These are phyloP conservation scores for Chionographis japonica DNA, from an alignment of 106 monocot species.

Conservation along the genomic window DNA sequence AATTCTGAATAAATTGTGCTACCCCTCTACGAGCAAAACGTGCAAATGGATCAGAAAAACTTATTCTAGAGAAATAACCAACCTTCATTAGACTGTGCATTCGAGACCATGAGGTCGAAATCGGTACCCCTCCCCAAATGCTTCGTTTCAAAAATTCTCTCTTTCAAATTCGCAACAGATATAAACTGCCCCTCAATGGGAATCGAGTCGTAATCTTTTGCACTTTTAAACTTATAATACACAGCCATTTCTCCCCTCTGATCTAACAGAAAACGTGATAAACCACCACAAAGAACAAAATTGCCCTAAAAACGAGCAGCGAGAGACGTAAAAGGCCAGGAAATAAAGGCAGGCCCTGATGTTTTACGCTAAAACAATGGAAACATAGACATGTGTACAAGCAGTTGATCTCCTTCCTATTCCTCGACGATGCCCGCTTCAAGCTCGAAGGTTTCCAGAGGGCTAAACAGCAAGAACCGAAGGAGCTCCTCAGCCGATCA, in stretches of 20 bases:
- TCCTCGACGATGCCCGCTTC: too few relatives aligned
- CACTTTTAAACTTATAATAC: constrained; percentile 99
- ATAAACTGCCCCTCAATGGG: constrained; percentile 96
- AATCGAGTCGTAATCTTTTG: constrained; percentile 83
- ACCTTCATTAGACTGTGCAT: constrained; percentile 97
- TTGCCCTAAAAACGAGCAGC: neutral
- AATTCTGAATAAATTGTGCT: neutral
- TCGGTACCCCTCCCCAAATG: constrained; percentile 94
- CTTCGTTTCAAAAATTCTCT: constrained; percentile 94
- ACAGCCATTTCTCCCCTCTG: constrained; percentile 58
- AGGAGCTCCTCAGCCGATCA: too few relatives aligned
- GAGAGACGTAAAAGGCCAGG: constrained; percentile 18
- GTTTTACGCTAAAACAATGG: constrained; percentile 13
- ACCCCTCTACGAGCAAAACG: neutral
- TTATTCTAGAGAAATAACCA: constrained; percentile 41
- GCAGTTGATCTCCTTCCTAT: constrained; percentile 9
- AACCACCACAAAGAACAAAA: constrained; percentile 3
- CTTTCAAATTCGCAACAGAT: constrained; percentile 88
- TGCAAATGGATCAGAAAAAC: neutral
- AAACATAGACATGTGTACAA: constrained; percentile 26
- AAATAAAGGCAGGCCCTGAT: constrained; percentile 15
- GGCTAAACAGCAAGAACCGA: too few relatives aligned
- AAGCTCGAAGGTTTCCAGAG: too few relatives aligned
- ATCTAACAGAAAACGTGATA: constrained; percentile 12
- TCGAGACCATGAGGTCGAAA: constrained; percentile 92